A percentile compares a stretch with the other conserved stretches of the same genome.
Conservation (phyloP, 2,329 filamentous ascomycete species). For the Bisporella sp. region DNA sequence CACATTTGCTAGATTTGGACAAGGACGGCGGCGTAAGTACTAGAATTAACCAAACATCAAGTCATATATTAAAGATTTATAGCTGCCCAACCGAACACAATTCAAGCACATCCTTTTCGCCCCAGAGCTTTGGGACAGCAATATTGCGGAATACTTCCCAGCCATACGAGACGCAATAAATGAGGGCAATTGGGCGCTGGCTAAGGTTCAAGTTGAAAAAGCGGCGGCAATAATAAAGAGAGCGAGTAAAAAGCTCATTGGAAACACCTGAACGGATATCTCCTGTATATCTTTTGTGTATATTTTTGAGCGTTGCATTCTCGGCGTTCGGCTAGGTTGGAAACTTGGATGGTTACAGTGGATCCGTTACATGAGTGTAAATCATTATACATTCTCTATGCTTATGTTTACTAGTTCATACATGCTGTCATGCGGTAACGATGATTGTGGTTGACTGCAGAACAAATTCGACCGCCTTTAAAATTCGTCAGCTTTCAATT, state of each 20-base stretch:
- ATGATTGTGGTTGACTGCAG: too few relatives aligned
- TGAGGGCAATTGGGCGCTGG: slow-evolving; percentile 60
- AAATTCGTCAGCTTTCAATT: too few relatives aligned
- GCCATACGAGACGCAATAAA: slow-evolving; percentile 78
- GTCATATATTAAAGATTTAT: slow-evolving; percentile 10
- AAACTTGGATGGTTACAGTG: too few relatives aligned
- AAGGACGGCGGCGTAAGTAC: slow-evolving; percentile 64
- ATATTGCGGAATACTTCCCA: slow-evolving; percentile 67
- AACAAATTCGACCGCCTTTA: too few relatives aligned
- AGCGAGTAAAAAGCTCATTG: slow-evolving; percentile 38
- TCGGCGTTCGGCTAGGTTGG: too few relatives aligned
- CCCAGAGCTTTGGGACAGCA: slow-evolving; percentile 68
- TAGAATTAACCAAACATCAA: slow-evolving; percentile 1
- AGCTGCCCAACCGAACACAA: slow-evolving; percentile 82
- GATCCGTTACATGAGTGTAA: too few relatives aligned
- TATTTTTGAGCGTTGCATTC: not conserved
- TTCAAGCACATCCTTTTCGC: slow-evolving; percentile 92
- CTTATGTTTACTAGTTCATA: too few relatives aligned
- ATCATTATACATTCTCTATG: too few relatives aligned
- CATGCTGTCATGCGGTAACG: too few relatives aligned
- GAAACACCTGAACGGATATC: slow-evolving; percentile 10
- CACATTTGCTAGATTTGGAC: slow-evolving; percentile 70
- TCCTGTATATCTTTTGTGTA: not conserved
- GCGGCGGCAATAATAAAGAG: slow-evolving; percentile 59
- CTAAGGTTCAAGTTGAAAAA: slow-evolving; percentile 62